A percentile compares a stretch with the other conserved stretches of the same genome.
These are phyloP conservation scores for Physcomitrium patens DNA, from an alignment of 225 moss, liverwort and hornwort genomes.

Conservation along the genomic window DNA sequence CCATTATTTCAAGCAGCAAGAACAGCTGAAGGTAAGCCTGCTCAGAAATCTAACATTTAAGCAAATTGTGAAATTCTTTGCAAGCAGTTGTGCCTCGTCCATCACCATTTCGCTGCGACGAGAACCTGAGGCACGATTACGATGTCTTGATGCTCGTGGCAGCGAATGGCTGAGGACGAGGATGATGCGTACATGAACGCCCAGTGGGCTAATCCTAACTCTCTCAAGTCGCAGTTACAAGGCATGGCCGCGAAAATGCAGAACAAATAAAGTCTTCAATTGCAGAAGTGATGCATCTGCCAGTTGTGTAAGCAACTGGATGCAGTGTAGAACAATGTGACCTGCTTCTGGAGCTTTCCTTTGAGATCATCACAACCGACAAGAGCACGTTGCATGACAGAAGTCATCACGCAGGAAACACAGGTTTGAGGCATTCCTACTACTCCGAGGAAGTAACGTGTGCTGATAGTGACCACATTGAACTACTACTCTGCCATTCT, in stretches of 20 bases:
- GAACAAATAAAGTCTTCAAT: slow-evolving; percentile 38
- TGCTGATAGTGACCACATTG: too few species aligned
- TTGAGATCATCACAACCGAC: too few species aligned
- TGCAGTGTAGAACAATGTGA: too few species aligned
- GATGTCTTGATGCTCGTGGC: slow-evolving; percentile 31
- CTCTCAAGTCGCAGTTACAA: slow-evolving; percentile 53
- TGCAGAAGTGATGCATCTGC: background rate
- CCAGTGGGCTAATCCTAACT: slow-evolving; percentile 61
- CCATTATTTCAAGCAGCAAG: slow-evolving; percentile 83
- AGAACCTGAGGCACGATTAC: slow-evolving; percentile 19
- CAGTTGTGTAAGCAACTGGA: background rate
- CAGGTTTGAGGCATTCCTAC: too few species aligned
- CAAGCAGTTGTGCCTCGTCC: background rate
- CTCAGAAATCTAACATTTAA: background rate
- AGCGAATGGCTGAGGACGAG: slow-evolving; percentile 65
- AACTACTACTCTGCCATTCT: too few species aligned
- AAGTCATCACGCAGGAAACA: too few species aligned
- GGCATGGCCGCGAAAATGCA: slow-evolving; percentile 64
- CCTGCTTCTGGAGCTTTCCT: too few species aligned
- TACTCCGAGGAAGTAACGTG: too few species aligned
- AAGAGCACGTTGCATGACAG: too few species aligned
- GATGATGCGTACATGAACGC: slow-evolving; percentile 63
- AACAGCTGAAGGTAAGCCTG: slow-evolving; percentile 71
- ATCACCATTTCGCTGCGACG: background rate
- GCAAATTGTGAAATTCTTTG: background rate